Evolutionary conservation across 495 filamentous ascomycete species (phyloP).

Genomic region (Evernia prunastri): DNA sequence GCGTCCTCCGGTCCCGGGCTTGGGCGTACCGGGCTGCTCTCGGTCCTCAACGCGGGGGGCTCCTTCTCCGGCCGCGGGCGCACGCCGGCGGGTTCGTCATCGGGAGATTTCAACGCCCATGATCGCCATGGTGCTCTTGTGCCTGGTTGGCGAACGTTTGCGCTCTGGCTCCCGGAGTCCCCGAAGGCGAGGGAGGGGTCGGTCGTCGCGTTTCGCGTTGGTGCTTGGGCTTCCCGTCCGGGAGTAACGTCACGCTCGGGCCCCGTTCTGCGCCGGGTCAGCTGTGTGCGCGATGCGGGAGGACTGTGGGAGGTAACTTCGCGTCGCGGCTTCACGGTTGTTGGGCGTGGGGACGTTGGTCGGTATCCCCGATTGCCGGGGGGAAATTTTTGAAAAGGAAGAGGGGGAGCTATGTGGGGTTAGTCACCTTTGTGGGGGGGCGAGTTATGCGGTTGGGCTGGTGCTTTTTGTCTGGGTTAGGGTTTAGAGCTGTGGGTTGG

Average conservation of each 20-base stretch:
- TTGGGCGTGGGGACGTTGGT: not conserved
- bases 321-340: not conserved
- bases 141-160: constrained; percentile 60
- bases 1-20: constrained; percentile 40
- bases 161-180: constrained; percentile 59
- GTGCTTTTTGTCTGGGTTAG: constrained; percentile 1
- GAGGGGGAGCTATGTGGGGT: not conserved
- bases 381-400: not conserved
- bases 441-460: not conserved
- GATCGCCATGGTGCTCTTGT: constrained; percentile 51
- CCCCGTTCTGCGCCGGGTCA: constrained; percentile 9
- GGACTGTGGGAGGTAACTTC: constrained; percentile 6
- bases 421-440: not conserved
- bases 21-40: constrained; percentile 56
- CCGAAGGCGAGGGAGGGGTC: constrained; percentile 50
- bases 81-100: constrained; percentile 57
- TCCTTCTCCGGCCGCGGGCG: constrained; percentile 64
- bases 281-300: constrained; percentile 2
- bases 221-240: constrained; percentile 84
- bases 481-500: not conserved
- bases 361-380: not conserved
- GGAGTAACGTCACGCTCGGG: constrained; percentile 68
- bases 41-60: constrained; percentile 63
- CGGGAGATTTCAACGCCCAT: constrained; percentile 59
- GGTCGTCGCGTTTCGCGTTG: constrained; percentile 62